Percentiles rank a stretch among this genome's conserved stretches.
phyloP scores from a whole-genome alignment of 305 asterid genomes.

The Salvia sclarea region DNA sequence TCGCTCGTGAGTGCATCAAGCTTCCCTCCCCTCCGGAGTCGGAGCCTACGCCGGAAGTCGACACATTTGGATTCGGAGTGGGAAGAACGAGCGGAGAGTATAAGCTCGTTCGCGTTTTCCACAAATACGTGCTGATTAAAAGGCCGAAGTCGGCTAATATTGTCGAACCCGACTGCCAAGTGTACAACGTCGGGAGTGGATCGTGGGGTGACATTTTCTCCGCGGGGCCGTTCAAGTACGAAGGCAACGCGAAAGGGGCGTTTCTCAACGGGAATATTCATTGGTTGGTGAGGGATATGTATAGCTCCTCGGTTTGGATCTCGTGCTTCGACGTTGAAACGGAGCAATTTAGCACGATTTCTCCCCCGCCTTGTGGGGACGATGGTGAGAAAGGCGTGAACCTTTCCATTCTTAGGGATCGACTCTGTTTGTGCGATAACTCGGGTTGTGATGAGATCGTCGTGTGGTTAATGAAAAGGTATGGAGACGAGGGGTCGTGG shows the following conservation, averaged over 20 bases:
- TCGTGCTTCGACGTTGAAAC: slow-evolving; percentile 46
- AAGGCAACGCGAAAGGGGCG: slow-evolving; percentile 11
- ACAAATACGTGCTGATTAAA: neutral
- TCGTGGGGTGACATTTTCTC: neutral
- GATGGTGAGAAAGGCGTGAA: neutral
- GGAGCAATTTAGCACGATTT: slow-evolving; percentile 33
- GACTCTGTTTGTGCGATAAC: slow-evolving; percentile 28
- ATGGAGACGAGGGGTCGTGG: neutral
- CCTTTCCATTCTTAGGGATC: slow-evolving; percentile 29
- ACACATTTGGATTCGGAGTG: slow-evolving; percentile 41
- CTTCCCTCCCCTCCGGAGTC: slow-evolving; percentile 25
- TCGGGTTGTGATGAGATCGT: neutral
- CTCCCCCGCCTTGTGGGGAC: neutral
- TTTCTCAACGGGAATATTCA: slow-evolving; percentile 46
- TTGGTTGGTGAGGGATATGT: slow-evolving; percentile 33
- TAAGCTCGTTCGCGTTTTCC: slow-evolving; percentile 38
- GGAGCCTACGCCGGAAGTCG: neutral
- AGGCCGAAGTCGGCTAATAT: too few relatives aligned
- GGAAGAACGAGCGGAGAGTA: slow-evolving; percentile 26
- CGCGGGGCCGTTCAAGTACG: neutral
- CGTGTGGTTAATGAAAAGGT: neutral
- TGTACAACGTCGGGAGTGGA: slow-evolving; percentile 2
- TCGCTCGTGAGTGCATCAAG: slow-evolving; percentile 36
- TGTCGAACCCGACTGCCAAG: neutral
- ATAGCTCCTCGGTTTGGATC: neutral